Percentiles rank a stretch among this genome's conserved stretches.
phyloP scores from a whole-genome alignment of 2,329 filamentous ascomycete species.

The Pseudogymnoascus sp. region DNA sequence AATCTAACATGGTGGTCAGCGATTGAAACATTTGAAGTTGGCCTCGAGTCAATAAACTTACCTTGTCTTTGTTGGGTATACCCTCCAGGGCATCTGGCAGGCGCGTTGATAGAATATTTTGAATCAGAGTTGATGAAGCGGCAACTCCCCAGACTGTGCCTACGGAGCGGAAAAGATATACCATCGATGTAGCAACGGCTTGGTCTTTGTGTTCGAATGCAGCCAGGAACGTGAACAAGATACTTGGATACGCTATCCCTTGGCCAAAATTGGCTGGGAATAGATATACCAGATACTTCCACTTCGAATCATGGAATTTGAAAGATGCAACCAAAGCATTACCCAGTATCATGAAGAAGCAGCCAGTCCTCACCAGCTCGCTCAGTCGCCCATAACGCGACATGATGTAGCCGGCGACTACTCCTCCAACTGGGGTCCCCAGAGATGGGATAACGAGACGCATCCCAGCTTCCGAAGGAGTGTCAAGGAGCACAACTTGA shows the following conservation, averaged over 20 bases:
- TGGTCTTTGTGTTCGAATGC: slow-evolving; percentile 59
- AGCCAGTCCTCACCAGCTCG: slow-evolving; percentile 43
- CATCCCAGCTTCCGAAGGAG: slow-evolving; percentile 55
- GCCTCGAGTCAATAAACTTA: slow-evolving; percentile 31
- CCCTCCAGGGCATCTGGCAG: slow-evolving; percentile 46
- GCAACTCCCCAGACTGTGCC: slow-evolving; percentile 59
- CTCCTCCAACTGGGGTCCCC: slow-evolving; percentile 48
- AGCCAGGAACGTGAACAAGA: slow-evolving; percentile 54
- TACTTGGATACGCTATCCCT: slow-evolving; percentile 50
- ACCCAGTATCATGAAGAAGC: slow-evolving; percentile 44
- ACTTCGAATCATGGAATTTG: slow-evolving; percentile 40
- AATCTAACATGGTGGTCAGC: slow-evolving; percentile 36
- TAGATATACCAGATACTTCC: slow-evolving; percentile 50
- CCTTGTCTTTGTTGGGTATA: slow-evolving; percentile 50
- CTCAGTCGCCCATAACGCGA: slow-evolving; percentile 47
- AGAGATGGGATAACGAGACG: slow-evolving; percentile 57
- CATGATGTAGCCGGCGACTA: slow-evolving; percentile 51
- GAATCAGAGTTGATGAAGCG: slow-evolving; percentile 52
- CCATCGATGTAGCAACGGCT: slow-evolving; percentile 53
- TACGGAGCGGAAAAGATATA: slow-evolving; percentile 56
- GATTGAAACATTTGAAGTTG: slow-evolving; percentile 6
- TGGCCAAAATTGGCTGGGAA: slow-evolving; percentile 52
- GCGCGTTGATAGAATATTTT: slow-evolving; percentile 50
- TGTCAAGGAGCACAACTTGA: slow-evolving; percentile 57
- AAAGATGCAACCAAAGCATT: slow-evolving; percentile 45